Base-by-base conservation (phyloP, 352 stramenopile species). In the Achlya hypogyna region DNA sequence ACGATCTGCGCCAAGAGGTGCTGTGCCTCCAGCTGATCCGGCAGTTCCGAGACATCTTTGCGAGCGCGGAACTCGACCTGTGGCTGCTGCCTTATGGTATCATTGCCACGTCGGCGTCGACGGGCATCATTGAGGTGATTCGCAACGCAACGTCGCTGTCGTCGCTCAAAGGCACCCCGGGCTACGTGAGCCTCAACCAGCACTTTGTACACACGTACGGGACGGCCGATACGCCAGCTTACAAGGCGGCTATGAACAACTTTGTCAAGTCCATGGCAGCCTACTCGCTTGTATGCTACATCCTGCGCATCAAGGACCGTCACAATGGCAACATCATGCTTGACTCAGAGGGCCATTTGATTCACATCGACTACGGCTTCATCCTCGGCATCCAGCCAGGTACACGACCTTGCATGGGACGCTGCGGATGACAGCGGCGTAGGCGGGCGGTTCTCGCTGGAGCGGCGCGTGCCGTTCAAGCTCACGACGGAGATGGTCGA, bases 271-370 rank as follows among this genome's bases (percentile, higher is more conserved):
- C 88, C 70, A 90, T 99, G 74, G 97, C 96, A n/a, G 97, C 90
- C 51, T 99, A 99, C 81, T 98, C 92, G 29, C 85, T 99, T 23
- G 93, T 98, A 28, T 97, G 87, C 60, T 99, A 99, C 74, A 87
- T 99, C 23, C 75, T 99, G 43, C 93, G 97, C 65, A 90, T 99
- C 70, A 99, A 99, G 74, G 97, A 99, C 76, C 86, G 96, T 3
- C 97, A 99, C 87, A 99, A 99, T 72, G 97, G 96, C 31, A 99
- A 99, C 73, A 98, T 99, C 65, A 98, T 99, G 89, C 96, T 99
- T 53, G 96, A 99, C 76, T 97, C 84, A 49, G 81, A 96, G 51
- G 96, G 97, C 8, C 93, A 98, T 72, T 78, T 99, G 3, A 90
- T 99, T 52, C 96, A 99, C 78, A 99, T 99, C 70, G 97, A 99